phyloP scores from a whole-genome alignment of 192 early-diverging fungal species.

The Phycomyces blakesleeanus region DNA sequence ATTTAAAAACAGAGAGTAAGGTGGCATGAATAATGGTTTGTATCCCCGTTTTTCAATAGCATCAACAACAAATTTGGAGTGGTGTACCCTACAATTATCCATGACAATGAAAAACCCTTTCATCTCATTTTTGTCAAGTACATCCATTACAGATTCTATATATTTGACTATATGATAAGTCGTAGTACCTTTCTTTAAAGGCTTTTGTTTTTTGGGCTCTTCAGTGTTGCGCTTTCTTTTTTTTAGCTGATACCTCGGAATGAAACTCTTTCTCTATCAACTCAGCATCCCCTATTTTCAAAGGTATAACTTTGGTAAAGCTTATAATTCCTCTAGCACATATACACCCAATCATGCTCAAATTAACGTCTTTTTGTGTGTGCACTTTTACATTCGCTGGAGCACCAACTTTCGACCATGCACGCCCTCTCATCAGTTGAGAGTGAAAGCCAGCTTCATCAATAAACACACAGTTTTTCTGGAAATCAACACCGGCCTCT shows the following conservation, averaged over 20 bases:
- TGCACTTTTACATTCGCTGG: slow-evolving; percentile 10
- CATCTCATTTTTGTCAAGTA: slow-evolving; percentile 7
- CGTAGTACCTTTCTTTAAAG: slow-evolving; percentile 1
- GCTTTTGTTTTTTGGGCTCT: neutral
- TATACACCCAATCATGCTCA: slow-evolving; percentile 4
- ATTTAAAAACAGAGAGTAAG: slow-evolving; percentile 15
- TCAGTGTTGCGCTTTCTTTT: neutral
- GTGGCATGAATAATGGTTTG: slow-evolving; percentile 1
- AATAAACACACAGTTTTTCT: slow-evolving; percentile 17
- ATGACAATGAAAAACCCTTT: slow-evolving; percentile 21
- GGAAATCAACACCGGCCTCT: neutral
- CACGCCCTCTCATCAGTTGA: neutral
- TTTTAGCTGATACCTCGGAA: neutral
- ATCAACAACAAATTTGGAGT: neutral
- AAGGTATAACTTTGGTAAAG: slow-evolving; percentile 5
- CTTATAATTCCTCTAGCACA: neutral
- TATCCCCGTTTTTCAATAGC: neutral
- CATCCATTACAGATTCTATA: slow-evolving; percentile 11
- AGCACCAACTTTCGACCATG: neutral
- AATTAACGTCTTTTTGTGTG: neutral
- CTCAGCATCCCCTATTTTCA: neutral
- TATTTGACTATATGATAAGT: neutral
- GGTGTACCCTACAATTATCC: slow-evolving; percentile 20
- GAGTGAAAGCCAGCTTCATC: slow-evolving; percentile 18
- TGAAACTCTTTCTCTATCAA: slow-evolving; percentile 7